Evolutionary conservation across 257 asterid genomes (phyloP), one percentile per base, ranked within the genome.

Genomic region (Solanum ossicruentum): DNA sequence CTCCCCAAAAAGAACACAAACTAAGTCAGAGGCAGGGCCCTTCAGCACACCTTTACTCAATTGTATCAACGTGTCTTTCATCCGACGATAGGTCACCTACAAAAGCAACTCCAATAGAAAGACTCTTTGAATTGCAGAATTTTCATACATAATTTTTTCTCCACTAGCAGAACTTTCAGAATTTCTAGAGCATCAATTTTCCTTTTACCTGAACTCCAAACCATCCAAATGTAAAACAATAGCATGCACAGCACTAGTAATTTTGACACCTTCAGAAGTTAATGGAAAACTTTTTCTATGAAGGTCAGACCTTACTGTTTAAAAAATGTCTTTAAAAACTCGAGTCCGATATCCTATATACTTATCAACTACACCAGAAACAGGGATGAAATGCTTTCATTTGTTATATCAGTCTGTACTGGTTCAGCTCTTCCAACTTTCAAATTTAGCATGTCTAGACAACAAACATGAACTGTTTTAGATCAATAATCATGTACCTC

Each of bases 21-120:
- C 97, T 85, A 96, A 91, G 89, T 93, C 95, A 45, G 98, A 88
- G 86, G 99, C 97, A 90, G 99, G 98, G 84, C 99, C 99, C 82
- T 84, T 91, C 81, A 70, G 90, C 86, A 95, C 97, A 77, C 99
- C 98, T 92, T 93, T 96, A 90, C 99, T 96, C 83, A 96, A 86
- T 80, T 93, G 96, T 73, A 93, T 80, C 89, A 96, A 80, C 16
- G 98, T 96, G 86, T 96, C 98, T 90, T 95, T 93, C 98, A 96
- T 91, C 87, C 98, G 92, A 58, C 92, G 97, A 85, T 93, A 96
- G 36, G 99, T 96, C 83, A 96, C 97, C 99, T 95, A 85, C 87
- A 89, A 87, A 85, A 81, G 67, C 43, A 84, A 87, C 77, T 49
- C 83, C 66, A 69, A 39, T 63, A 57, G 85, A 83, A 82, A 83